phyloP scores from a whole-genome alignment of 2,329 filamentous ascomycete species.

The Neocatenulostroma microsporum region DNA sequence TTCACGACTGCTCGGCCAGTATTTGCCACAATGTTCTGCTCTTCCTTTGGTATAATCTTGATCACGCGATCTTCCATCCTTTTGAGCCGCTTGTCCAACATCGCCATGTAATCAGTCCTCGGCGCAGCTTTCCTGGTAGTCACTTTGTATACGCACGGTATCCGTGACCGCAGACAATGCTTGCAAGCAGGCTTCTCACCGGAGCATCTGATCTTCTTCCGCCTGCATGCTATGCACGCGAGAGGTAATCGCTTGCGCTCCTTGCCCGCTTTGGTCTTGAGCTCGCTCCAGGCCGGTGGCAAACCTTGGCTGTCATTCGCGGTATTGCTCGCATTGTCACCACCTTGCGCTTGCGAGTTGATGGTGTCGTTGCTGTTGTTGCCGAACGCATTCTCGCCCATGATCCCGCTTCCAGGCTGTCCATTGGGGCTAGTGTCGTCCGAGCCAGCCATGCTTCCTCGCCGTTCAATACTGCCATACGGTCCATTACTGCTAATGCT shows the following conservation, averaged over 20 bases:
- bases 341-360: constrained; percentile 6
- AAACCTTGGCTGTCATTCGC: constrained; percentile 5
- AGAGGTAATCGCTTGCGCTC: constrained; percentile 87
- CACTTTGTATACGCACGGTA: constrained; percentile 96
- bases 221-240: constrained; percentile 88
- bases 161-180: constrained; percentile 84
- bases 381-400: constrained; percentile 8
- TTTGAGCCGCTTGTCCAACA: constrained; percentile 92
- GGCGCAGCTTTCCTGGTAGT: constrained; percentile 90
- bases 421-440: constrained; percentile 23
- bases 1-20: constrained; percentile 79
- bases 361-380: constrained; percentile 11
- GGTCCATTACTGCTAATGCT: constrained; percentile 25
- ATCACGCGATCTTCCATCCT: constrained; percentile 97
- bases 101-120: constrained; percentile 96
- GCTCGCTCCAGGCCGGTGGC: constrained; percentile 43
- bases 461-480: constrained; percentile 14
- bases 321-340: constrained; percentile 5
- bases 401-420: constrained; percentile 1
- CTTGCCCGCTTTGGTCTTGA: constrained; percentile 69
- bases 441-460: constrained; percentile 22
- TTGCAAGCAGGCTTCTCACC: constrained; percentile 97
- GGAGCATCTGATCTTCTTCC: constrained; percentile 97
- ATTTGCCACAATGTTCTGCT: constrained; percentile 58
- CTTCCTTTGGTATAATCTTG: constrained; percentile 84